Percentiles rank a stretch among this genome's conserved stretches.
Evolutionary conservation across 179 eudicot genomes (phyloP).

Genomic region (Silene coronaria): DNA sequence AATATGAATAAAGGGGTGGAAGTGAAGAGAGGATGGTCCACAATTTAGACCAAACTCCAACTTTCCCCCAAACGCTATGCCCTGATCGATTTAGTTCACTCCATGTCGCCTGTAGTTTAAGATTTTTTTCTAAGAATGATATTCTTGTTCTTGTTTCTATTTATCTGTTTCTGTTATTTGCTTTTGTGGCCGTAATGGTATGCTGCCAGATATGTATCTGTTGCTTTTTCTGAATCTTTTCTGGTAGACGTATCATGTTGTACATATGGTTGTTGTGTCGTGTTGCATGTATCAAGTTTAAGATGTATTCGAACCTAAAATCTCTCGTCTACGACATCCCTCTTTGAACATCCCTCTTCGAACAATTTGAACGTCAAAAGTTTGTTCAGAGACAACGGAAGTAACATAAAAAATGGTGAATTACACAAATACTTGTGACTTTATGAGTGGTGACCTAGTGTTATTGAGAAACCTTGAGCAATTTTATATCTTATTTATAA

Average conservation of each 20-base stretch:
- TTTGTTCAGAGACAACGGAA: no score
- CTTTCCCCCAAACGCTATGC: background rate
- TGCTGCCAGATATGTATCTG: background rate
- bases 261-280: background rate
- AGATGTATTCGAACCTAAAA: no score
- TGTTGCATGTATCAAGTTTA: background rate
- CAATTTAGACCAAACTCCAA: background rate
- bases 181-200: background rate
- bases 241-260: background rate
- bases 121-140: background rate
- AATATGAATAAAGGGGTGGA: constrained; percentile 7
- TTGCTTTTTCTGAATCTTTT: background rate
- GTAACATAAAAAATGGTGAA: no score
- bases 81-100: background rate
- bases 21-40: background rate
- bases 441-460: no score
- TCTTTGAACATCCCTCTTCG: no score
- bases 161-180: background rate
- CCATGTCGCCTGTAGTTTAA: background rate
- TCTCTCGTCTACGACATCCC: no score
- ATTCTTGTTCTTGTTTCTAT: background rate
- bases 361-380: no score
- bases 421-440: no score
- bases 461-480: no score
- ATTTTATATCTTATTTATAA: no score